Evolutionary conservation across 495 filamentous ascomycete genomes (phyloP), one percentile per base, ranked within the genome.

Genomic region (Lindgomyces ingoldianus): DNA sequence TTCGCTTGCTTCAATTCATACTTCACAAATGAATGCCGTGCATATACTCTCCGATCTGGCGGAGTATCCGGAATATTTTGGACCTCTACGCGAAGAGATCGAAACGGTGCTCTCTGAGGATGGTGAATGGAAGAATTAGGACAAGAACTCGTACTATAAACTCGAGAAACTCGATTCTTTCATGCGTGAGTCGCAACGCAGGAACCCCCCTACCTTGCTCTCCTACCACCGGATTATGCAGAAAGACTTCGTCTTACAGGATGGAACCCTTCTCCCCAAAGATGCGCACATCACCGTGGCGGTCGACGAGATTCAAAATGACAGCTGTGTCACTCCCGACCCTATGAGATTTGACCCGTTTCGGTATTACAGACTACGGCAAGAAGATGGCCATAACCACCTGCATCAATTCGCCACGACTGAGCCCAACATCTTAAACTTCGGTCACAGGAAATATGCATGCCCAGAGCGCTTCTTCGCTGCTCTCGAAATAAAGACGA

Each of bases 401-500:
- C 62, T 62, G 8, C 68, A 76, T 45, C 78, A 82, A 41, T 83
- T 80, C 61, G 75, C 77, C 10, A 74, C 77, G 21, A 79, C 81
- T 12, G 67, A 73, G 1, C 69, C 76, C 10, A 75, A 81, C 21
- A 71, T 77, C 49, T 71, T 78, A 9, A 73, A 68, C 1, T 85
- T 83, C 57, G 81, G 82, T 0, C 75, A 79, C 51, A 81, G 82
- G 6, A 51, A 72, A 36, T 80, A 86, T 55, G 82, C 85, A 0
- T 84, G 81, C 57, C 80, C 81, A 10, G 81, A 81, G 1, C 73
- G 81, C 10, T 83, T 84, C 72, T 81, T 84, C 52, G 82, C 81
- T 0, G 65, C 72, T 1, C 75, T 79, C 46, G 79, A 81, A 71
- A 68, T 77, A 33, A 84, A 85, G 57, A 76, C 79, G 45, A 55